A percentile compares a stretch with the other conserved stretches of the same genome.
phyloP scores from a whole-genome alignment of 2,329 filamentous ascomycete genomes.

The Mariannaea elegans region DNA sequence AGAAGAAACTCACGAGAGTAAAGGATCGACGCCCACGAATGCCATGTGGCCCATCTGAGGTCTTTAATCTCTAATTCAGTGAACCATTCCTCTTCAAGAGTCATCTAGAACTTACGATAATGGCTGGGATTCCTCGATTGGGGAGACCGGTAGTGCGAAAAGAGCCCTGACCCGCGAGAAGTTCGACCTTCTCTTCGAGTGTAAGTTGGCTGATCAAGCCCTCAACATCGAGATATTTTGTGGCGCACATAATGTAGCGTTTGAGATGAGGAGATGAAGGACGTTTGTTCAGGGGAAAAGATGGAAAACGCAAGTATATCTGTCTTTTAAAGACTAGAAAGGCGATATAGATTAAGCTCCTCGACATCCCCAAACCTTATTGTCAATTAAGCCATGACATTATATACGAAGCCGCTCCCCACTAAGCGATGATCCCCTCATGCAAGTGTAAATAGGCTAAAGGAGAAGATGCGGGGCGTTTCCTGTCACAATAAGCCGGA shows the following conservation, averaged over 20 bases:
- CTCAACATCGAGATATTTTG: conserved; percentile 22
- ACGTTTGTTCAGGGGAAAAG: neutral
- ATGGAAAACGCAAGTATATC: neutral
- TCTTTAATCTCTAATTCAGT: conserved; percentile 11
- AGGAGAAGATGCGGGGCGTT: neutral
- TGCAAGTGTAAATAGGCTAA: neutral
- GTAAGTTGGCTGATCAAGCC: conserved; percentile 25
- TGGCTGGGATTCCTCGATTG: conserved; percentile 22
- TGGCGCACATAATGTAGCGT: neutral
- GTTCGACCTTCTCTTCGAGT: conserved; percentile 32
- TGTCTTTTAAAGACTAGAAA: neutral
- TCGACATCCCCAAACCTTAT: neutral
- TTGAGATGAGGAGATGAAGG: too few species aligned
- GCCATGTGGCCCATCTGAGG: conserved; percentile 36
- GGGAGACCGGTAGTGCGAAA: conserved; percentile 31
- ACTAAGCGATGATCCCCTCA: neutral
- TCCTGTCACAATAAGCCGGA: neutral
- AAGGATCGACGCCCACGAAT: conserved; percentile 34
- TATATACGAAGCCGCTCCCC: neutral
- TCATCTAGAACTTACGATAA: conserved; percentile 22
- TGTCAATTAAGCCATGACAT: too few species aligned
- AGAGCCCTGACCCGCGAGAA: conserved; percentile 33
- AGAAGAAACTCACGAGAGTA: conserved; percentile 22
- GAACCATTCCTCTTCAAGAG: neutral
- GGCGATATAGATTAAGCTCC: neutral